Evolutionary conservation across 257 asterid species (phyloP).

Genomic region (Scutellaria galericulata): DNA sequence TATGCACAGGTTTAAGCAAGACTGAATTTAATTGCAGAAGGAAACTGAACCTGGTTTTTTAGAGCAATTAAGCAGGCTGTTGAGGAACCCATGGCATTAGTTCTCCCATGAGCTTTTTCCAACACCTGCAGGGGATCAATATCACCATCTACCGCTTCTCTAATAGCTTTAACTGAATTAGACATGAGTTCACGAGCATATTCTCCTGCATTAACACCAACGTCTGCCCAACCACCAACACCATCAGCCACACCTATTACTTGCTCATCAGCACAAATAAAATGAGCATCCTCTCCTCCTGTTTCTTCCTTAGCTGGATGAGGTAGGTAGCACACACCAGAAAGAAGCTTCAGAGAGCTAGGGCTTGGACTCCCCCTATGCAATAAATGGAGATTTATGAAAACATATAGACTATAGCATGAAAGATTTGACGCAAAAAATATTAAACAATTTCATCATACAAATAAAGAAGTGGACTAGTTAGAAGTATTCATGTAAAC

Average conservation of each 20-base stretch:
- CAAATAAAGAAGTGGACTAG: background rate
- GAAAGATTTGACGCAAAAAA: background rate
- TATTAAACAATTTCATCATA: background rate
- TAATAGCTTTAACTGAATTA: constrained; percentile 65
- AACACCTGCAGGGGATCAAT: constrained; percentile 68
- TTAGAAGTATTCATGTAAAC: background rate
- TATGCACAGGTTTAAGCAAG: background rate
- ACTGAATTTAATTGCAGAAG: background rate
- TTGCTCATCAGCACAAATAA: constrained; percentile 77
- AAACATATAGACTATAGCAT: background rate
- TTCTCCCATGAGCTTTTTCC: constrained; percentile 70
- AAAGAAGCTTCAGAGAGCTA: constrained; percentile 55
- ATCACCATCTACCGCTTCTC: constrained; percentile 45
- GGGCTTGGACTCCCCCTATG: constrained; percentile 39
- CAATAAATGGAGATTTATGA: constrained; percentile 23
- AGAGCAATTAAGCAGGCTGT: constrained; percentile 87
- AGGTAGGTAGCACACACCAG: constrained; percentile 82
- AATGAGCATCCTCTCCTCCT: constrained; percentile 97
- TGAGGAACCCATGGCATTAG: constrained; percentile 82
- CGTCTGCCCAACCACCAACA: constrained; percentile 98
- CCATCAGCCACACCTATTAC: constrained; percentile 91
- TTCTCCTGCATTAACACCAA: constrained; percentile 82
- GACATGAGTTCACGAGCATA: constrained; percentile 86
- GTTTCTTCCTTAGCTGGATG: constrained; percentile 84
- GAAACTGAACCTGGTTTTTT: constrained; percentile 58